A percentile compares a stretch with the other conserved stretches of the same genome.
phyloP scores from a whole-genome alignment of 768 basidiomycete species.

The Leucocoprinus sp. region DNA sequence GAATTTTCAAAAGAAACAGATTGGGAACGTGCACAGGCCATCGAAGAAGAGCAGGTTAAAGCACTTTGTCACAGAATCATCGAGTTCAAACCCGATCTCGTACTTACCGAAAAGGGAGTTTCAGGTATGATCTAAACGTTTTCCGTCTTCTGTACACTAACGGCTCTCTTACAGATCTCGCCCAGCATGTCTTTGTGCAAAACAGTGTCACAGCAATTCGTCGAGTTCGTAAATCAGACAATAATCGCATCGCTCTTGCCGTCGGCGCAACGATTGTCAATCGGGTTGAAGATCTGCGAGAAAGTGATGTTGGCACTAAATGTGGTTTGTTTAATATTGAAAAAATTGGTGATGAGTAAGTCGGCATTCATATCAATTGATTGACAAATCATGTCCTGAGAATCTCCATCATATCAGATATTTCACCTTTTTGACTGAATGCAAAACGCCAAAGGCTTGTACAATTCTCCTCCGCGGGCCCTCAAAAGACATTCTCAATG shows the following conservation, averaged over 20 bases:
- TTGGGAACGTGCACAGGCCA: slow-evolving; percentile 86
- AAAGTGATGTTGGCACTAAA: slow-evolving; percentile 82
- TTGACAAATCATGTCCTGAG: background rate
- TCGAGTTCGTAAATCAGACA: slow-evolving; percentile 97
- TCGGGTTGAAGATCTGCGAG: slow-evolving; percentile 88
- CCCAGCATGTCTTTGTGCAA: slow-evolving; percentile 84
- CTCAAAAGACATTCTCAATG: slow-evolving; percentile 96
- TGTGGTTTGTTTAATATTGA: slow-evolving; percentile 97
- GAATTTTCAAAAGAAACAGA: slow-evolving; percentile 92
- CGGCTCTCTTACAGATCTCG: slow-evolving; percentile 53
- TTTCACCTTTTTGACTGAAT: slow-evolving; percentile 95
- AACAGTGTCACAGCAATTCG: slow-evolving; percentile 89
- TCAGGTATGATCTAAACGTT: slow-evolving; percentile 54
- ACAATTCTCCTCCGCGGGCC: slow-evolving; percentile 97
- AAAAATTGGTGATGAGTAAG: slow-evolving; percentile 92
- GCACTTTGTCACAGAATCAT: slow-evolving; percentile 73
- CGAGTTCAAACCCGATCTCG: slow-evolving; percentile 90
- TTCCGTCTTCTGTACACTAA: background rate
- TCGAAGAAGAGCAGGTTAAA: slow-evolving; percentile 97
- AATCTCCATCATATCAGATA: slow-evolving; percentile 43
- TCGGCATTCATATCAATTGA: slow-evolving; percentile 15
- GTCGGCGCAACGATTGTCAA: slow-evolving; percentile 97
- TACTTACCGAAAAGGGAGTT: slow-evolving; percentile 97
- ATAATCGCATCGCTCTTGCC: slow-evolving; percentile 95
- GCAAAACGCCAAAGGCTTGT: slow-evolving; percentile 87